Percentiles rank a stretch among this genome's conserved stretches.
phyloP scores from a whole-genome alignment of 139 green algal species.

The Spirogloea muscicola region DNA sequence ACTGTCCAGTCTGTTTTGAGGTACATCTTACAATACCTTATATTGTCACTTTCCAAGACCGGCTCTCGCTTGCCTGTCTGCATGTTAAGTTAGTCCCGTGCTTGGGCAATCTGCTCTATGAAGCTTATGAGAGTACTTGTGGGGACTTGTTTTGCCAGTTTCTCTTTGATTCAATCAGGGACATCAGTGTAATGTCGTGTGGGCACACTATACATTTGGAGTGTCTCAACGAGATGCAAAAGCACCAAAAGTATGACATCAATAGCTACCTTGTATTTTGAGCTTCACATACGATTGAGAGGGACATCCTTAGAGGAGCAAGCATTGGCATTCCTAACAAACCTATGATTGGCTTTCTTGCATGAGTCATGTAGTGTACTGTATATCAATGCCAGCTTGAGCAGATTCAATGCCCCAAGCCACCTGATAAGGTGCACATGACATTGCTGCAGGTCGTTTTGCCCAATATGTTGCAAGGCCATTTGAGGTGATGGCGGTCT shows the following conservation, averaged over 20 bases:
- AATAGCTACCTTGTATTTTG: neutral
- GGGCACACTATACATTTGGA: constrained; percentile 87
- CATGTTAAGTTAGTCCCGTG: neutral
- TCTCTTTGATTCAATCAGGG: constrained; percentile 82
- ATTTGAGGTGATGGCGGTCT: too few species aligned
- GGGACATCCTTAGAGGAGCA: neutral
- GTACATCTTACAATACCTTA: constrained; percentile 3
- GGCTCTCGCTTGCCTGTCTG: neutral
- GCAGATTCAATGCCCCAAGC: neutral
- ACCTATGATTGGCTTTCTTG: too few species aligned
- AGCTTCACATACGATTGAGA: neutral
- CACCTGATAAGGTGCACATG: neutral
- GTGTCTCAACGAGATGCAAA: constrained; percentile 58
- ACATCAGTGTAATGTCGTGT: constrained; percentile 82
- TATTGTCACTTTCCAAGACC: neutral
- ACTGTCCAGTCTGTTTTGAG: constrained; percentile 68
- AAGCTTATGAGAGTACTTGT: neutral
- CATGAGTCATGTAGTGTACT: too few species aligned
- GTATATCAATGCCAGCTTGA: too few species aligned
- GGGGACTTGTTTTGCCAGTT: constrained; percentile 60
- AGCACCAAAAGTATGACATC: constrained; percentile 36
- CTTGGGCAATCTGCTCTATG: neutral
- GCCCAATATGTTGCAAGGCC: constrained; percentile 72
- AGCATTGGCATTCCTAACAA: neutral
- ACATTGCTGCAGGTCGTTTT: constrained; percentile 46